Evolutionary conservation across 2,329 filamentous ascomycete genomes (phyloP), one percentile per base, ranked within the genome.

Genomic region (Chaetomium sp.): DNA sequence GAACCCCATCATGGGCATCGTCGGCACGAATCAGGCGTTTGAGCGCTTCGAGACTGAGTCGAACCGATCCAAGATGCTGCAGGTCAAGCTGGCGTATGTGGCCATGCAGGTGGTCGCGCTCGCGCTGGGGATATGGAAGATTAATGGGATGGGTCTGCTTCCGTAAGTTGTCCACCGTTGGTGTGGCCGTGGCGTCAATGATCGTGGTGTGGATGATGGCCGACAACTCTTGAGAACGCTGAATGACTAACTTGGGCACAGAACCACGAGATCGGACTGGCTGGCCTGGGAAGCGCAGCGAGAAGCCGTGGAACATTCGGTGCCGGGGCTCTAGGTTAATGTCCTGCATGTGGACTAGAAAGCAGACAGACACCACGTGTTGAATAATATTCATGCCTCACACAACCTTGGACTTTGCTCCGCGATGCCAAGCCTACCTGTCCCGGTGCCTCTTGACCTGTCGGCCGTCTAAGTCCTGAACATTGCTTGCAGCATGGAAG

Each of bases 241-340:
- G 61, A 57, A 68, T 73, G 66, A 72, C 64, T 53, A 50, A 9
- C 38, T 9, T 14, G 33, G 3, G 2, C 10, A 58, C 62, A 94
- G 89, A 65, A 99, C 94, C 53, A 97, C 94, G 57, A 85, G 90
- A 69, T 96, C 91, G 62, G 94, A 99, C 72, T 99, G 94, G 94
- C 76, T 99, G 66, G 92, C 92, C 55, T 99, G 94, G 94, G 94
- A 99, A 71, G 78, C 79, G 14, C 84, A 88, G 69, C 80, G 88
- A 67, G 78, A 84, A 61, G 80, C 86, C 12, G 64, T 87, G 60
- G 87, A 91, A 68, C 74, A 78, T 59, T 84, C 86, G 7, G 78
- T 86, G 57, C 77, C 82, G 62, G 84, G 82, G 33, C 75, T 87
- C 67, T 81, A 56, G 19, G 19, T 27, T 27, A 27, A 27, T 27